Conservation (phyloP, 1,284 basidiomycete genomes). For the Puccinia novopanici region DNA sequence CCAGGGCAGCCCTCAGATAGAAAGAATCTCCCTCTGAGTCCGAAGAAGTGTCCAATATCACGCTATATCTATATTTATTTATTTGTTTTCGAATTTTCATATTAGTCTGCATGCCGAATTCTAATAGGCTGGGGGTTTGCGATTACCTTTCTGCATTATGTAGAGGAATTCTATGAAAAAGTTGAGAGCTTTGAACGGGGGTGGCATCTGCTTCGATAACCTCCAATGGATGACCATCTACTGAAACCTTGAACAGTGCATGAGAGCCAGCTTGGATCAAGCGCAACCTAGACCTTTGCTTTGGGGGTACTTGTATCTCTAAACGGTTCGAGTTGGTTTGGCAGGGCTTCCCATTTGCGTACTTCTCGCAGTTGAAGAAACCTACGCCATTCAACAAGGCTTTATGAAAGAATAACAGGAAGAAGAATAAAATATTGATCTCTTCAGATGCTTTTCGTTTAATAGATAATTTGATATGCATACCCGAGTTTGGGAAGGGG, state of each 20-base stretch:
- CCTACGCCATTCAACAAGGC: conserved; percentile 44
- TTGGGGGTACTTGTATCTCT: conserved; percentile 22
- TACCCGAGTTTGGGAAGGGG: conserved; percentile 61
- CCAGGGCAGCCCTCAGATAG: conserved; percentile 57
- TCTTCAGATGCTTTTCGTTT: not conserved
- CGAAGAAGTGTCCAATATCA: conserved; percentile 56
- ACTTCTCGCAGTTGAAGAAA: conserved; percentile 25
- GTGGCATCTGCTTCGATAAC: conserved; percentile 50
- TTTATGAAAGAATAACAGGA: not conserved
- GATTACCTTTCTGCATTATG: conserved; percentile 55
- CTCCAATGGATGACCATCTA: conserved; percentile 53
- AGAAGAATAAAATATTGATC: too few species aligned
- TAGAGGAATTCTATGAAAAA: conserved; percentile 54
- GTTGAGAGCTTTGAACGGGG: conserved; percentile 36
- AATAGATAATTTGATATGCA: not conserved
- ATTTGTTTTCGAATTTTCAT: not conserved
- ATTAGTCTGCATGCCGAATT: not conserved
- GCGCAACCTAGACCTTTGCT: conserved; percentile 61
- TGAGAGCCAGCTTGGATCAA: conserved; percentile 63
- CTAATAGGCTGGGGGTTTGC: not conserved
- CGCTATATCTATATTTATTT: conserved; percentile 54
- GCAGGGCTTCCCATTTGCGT: conserved; percentile 5
- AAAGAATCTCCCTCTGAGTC: conserved; percentile 55
- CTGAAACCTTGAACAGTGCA: conserved; percentile 55
- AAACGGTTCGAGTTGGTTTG: conserved; percentile 21